Base-by-base conservation (phyloP, 2,329 filamentous ascomycete species). In the Ascochyta koolunga region DNA sequence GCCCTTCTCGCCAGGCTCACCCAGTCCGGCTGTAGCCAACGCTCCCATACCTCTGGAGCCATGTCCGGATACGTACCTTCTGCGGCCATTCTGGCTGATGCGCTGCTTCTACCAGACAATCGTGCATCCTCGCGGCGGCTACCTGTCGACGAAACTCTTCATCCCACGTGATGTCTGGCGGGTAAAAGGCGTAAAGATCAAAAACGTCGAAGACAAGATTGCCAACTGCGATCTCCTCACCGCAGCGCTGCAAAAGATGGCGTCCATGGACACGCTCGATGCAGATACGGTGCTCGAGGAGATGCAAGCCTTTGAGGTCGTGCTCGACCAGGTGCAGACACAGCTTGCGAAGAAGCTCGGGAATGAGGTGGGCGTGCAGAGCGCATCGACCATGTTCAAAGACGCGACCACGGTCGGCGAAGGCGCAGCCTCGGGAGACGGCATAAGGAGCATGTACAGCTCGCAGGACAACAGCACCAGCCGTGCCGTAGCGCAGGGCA, bases 81-180 rank as follows among this genome's bases (percentile, higher is more conserved):
- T 98, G n/a, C 87, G 95, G 18, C 96, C 95, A 2, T 99, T 97
- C 75, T 99, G 95, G 95, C 81, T 99, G 38, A 96, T 99, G 91
- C 87, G 95, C 49, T 93, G 90, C 58, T 82, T 99, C 22, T 96
- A 95, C 70, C 91, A 97, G 72, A 96, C 93, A 0, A 86, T 99
- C 38, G 89, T 88, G 16, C 93, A 99, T 68, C 91, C 93, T 2
- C 87, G 91, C 21, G 95, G 95, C 32, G 95, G 93, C 15, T 99
- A 97, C 70, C 71, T 99, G 18, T 96, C 93, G 47, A 93, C 88
- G 19, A 93, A 92, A 66, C 83, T 99, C 0, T 99, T 99, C 70
- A 84, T 99, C 5, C 93, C 95, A 5, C 85, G 90, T 45, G 93
- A 98, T 69, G 91, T 95, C 3, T 99, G 95, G 95, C 85, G 87